Base-by-base conservation (phyloP, 306 rosid genomes). In the Nissolia schottii region DNA sequence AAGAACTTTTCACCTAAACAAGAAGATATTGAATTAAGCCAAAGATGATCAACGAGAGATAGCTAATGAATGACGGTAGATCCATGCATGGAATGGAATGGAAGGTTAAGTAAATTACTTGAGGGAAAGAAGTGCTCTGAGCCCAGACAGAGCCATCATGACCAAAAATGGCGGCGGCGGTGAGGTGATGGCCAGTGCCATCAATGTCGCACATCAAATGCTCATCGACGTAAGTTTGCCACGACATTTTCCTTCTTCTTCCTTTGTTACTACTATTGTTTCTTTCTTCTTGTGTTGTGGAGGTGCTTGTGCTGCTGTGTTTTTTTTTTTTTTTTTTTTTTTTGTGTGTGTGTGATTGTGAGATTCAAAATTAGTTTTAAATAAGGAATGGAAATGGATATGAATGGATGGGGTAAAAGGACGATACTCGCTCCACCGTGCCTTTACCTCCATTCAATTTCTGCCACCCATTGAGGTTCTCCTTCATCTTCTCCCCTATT, bases 171-270 rank as follows among this genome's bases (percentile, higher is more conserved):
- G 98, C 97, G 23, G 98, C 73, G 12, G 88, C 84, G 0, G 89
- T 0, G 74, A 93, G 98, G 28, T 88, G 92, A 73, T 90, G 93
- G 75, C 96, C 93, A 0, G 84, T 81, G 67, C 96, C 93, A 22
- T 93, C 98, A 14, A 90, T 89, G 71, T 93, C 98, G 76, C 97
- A 93, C 98, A 93, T 93, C 97, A 93, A 85, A 75, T 93, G 98
- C 0, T 93, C 98, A 72, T 93, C 98, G 2, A 93, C 98, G 35
- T 93, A 93, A 3, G 96, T 80, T 78, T 93, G 97, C 98, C 97
- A 93, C 84, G 97, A 92, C 97, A 92, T 92, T 63, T 76, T 82
- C 13, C 6, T 27, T n/a, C 29, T 7, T 32, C 0, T 22, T 11
- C 27, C n/a, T 15, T 58, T 27, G 11, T 22, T 19, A 0, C 7